Percentiles rank a stretch among this genome's conserved stretches.
These are phyloP conservation scores for Lasiosphaeriaceae sp. DNA, from an alignment of 495 filamentous ascomycete species.

Conservation along the genomic window DNA sequence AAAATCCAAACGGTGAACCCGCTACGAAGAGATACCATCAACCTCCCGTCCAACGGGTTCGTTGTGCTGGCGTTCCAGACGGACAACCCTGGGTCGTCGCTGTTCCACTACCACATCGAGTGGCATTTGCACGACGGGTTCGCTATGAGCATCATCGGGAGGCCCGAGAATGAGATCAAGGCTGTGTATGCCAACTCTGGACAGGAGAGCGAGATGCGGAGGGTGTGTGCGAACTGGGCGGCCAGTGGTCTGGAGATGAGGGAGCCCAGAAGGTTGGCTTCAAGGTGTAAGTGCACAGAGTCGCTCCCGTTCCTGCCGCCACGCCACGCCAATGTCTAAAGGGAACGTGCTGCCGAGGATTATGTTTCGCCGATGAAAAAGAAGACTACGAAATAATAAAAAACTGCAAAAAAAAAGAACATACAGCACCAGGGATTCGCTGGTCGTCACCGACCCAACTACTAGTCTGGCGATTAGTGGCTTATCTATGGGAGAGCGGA, in stretches of 20 bases:
- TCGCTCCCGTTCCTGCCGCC: too few relatives aligned
- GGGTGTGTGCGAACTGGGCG: constrained; percentile 6
- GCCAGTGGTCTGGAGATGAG: constrained; percentile 5
- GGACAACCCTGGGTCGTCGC: constrained; percentile 49
- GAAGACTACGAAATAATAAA: too few relatives aligned
- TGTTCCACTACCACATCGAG: constrained; percentile 39
- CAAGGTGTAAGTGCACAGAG: too few relatives aligned
- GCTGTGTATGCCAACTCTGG: background rate
- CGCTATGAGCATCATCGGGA: constrained; percentile 37
- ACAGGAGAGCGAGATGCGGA: background rate
- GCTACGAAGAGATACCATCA: constrained; percentile 54
- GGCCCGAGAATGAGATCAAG: background rate
- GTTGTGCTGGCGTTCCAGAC: constrained; percentile 47
- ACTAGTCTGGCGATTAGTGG: constrained; percentile 17
- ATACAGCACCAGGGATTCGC: constrained; percentile 23
- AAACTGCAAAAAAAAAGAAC: constrained; percentile 3
- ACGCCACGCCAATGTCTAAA: too few relatives aligned
- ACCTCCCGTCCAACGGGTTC: constrained; percentile 36
- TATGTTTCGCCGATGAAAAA: too few relatives aligned
- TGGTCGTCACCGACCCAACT: constrained; percentile 46
- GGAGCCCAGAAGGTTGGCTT: too few relatives aligned
- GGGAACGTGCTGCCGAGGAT: too few relatives aligned
- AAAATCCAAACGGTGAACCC: constrained; percentile 39
- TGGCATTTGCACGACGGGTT: constrained; percentile 45
- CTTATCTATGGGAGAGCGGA: constrained; percentile 47